Evolutionary conservation across 2,329 filamentous ascomycete species (phyloP).

Genomic region (Colletotrichum sp.): DNA sequence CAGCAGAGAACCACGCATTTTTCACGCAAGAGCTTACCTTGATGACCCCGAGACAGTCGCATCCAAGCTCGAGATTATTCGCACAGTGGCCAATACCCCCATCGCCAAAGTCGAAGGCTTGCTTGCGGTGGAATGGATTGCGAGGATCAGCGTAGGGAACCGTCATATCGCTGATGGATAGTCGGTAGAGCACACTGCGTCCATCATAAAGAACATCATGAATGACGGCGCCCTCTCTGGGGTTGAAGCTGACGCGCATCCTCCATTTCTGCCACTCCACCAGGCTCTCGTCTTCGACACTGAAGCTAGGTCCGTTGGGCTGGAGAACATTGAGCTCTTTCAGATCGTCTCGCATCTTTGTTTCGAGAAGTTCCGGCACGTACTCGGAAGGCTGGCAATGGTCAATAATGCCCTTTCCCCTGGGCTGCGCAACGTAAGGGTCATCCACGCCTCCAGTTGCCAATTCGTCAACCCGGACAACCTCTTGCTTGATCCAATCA

Average conservation of each 20-base stretch:
- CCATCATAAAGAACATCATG: slow-evolving; percentile 65
- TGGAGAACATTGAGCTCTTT: slow-evolving; percentile 67
- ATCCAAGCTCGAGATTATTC: slow-evolving; percentile 65
- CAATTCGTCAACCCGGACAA: slow-evolving; percentile 72
- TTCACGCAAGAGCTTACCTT: neutral
- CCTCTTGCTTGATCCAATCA: slow-evolving; percentile 64
- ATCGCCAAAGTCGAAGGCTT: slow-evolving; percentile 73
- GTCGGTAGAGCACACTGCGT: slow-evolving; percentile 60
- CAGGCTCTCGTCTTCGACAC: neutral
- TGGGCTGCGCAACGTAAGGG: slow-evolving; percentile 38
- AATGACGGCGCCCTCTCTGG: slow-evolving; percentile 62
- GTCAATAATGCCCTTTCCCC: slow-evolving; percentile 48
- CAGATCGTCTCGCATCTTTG: slow-evolving; percentile 42
- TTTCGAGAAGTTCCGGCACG: slow-evolving; percentile 61
- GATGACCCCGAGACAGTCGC: slow-evolving; percentile 56
- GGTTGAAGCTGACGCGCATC: slow-evolving; percentile 64
- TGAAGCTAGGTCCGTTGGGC: slow-evolving; percentile 64
- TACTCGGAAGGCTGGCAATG: slow-evolving; percentile 65
- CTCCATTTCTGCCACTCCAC: slow-evolving; percentile 45
- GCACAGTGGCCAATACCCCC: slow-evolving; percentile 68
- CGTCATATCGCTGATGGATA: slow-evolving; percentile 61
- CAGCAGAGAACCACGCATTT: too few relatives aligned
- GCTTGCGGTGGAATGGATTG: slow-evolving; percentile 65
- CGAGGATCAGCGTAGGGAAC: neutral
- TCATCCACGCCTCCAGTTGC: slow-evolving; percentile 68